Evolutionary conservation across 345 rosid genomes (phyloP).

Genomic region (Pistacia integerrima): DNA sequence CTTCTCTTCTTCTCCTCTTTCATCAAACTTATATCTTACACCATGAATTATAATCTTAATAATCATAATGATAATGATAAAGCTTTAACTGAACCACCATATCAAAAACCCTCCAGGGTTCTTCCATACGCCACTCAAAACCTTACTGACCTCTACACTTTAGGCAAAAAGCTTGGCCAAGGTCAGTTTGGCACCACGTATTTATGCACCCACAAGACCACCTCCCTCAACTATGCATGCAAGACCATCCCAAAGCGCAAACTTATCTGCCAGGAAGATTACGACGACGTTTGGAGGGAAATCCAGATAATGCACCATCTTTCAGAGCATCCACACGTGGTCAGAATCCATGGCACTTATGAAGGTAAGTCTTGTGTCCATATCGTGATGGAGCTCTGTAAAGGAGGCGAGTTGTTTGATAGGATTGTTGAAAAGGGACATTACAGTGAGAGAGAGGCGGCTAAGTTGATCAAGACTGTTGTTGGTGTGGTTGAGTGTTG

Average conservation of each 20-base stretch:
- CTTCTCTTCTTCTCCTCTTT: not conserved
- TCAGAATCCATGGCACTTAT: constrained; percentile 56
- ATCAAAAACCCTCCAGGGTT: constrained; percentile 22
- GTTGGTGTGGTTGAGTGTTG: constrained; percentile 80
- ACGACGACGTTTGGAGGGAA: constrained; percentile 80
- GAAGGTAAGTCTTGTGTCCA: constrained; percentile 58
- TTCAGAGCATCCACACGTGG: constrained; percentile 64
- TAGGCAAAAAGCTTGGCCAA: constrained; percentile 65
- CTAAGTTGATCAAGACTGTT: constrained; percentile 70
- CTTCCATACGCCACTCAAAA: constrained; percentile 26
- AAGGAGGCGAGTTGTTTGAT: constrained; percentile 78
- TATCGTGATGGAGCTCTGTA: constrained; percentile 81
- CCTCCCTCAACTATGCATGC: constrained; percentile 60
- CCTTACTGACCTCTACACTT: constrained; percentile 41
- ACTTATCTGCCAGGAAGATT: constrained; percentile 69
- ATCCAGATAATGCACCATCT: constrained; percentile 91
- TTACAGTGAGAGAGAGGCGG: constrained; percentile 79
- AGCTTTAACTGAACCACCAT: constrained; percentile 1
- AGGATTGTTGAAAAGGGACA: constrained; percentile 71
- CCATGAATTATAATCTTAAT: not conserved
- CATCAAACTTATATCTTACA: not conserved
- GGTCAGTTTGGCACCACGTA: constrained; percentile 82
- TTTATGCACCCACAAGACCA: constrained; percentile 59
- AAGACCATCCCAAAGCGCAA: constrained; percentile 80
- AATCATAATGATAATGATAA: not conserved